A percentile compares a stretch with the other conserved stretches of the same genome.
Evolutionary conservation across 257 asterid species (phyloP).

Genomic region (Marsdenia floribunda): DNA sequence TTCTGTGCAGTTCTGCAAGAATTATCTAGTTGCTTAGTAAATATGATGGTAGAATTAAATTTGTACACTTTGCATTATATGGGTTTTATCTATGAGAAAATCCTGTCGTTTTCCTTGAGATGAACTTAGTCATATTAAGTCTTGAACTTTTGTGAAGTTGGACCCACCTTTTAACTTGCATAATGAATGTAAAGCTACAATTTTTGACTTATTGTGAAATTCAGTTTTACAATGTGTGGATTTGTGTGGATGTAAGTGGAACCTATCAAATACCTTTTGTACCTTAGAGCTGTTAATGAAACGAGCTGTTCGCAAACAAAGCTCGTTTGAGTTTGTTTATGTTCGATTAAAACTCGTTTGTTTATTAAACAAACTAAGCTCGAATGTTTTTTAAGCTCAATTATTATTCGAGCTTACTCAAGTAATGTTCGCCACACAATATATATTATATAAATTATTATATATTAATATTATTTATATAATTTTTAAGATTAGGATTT

Average conservation of each 20-base stretch:
- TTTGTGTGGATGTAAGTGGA: neutral
- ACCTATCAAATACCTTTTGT: neutral
- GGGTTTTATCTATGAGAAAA: neutral
- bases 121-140: neutral
- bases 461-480: no score
- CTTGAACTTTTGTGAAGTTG: neutral
- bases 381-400: no score
- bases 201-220: neutral
- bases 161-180: neutral
- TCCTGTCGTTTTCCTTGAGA: neutral
- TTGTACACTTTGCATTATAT: neutral
- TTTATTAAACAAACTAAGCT: no score
- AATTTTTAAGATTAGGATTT: no score
- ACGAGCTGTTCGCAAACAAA: no score
- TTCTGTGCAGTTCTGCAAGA: neutral
- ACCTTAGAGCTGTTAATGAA: no score
- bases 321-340: no score
- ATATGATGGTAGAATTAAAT: neutral
- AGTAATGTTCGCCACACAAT: no score
- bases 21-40: neutral
- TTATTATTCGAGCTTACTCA: no score
- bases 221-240: no score
- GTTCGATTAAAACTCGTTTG: no score
- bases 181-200: neutral
- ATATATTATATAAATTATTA: no score